These are phyloP conservation scores for Ceratocystis lukuohia DNA, from an alignment of 2,329 filamentous ascomycete genomes.

Conservation along the genomic window DNA sequence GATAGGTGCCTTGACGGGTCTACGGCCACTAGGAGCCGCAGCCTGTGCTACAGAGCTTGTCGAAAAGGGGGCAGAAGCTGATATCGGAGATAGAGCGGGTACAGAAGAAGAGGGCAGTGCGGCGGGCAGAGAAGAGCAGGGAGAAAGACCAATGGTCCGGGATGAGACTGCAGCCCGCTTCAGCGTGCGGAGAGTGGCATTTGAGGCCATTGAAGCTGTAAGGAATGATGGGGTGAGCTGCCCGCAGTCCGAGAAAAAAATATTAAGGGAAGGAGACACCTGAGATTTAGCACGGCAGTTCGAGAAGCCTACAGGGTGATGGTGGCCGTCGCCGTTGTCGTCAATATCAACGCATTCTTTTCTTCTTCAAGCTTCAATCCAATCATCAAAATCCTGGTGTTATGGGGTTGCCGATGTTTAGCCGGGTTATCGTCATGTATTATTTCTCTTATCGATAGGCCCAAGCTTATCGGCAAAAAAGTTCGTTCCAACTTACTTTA, in stretches of 20 bases:
- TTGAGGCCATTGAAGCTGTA: conserved; percentile 28
- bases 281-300: background rate
- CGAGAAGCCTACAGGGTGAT: background rate
- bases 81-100: background rate
- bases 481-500: conserved; percentile 8
- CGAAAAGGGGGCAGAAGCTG: conserved; percentile 31
- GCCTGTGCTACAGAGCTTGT: conserved; percentile 25
- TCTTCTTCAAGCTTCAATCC: background rate
- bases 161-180: conserved; percentile 26
- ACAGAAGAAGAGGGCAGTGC: conserved; percentile 22
- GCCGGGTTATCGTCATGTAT: background rate
- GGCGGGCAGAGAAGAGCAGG: background rate
- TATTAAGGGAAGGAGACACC: background rate
- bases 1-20: conserved; percentile 29
- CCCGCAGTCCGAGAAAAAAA: background rate
- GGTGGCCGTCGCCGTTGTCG: background rate
- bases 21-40: conserved; percentile 22
- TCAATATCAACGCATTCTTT: background rate
- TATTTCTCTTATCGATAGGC: conserved; percentile 13
- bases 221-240: background rate
- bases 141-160: conserved; percentile 24
- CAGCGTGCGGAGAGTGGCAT: conserved; percentile 33
- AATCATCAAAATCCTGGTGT: conserved; percentile 10
- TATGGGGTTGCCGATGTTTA: background rate
- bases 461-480: conserved; percentile 16